These are phyloP conservation scores for Quercus berberidifolia DNA, from an alignment of 306 rosid genomes.

Conservation along the genomic window DNA sequence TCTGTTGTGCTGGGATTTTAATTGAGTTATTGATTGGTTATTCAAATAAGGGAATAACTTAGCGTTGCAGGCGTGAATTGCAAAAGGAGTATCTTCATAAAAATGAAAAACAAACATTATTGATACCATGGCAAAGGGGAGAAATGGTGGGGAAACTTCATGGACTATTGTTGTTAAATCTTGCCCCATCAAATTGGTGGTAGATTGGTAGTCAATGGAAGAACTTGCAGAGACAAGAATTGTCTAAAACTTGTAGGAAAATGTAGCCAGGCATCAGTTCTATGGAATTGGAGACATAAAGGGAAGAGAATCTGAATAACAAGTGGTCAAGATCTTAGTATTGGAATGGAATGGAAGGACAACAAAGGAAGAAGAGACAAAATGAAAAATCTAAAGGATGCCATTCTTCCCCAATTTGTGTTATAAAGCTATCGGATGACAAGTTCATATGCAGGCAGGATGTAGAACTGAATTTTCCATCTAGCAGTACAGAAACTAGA, in stretches of 20 bases:
- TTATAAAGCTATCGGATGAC: too few species aligned
- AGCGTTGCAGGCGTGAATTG: not conserved
- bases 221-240: not conserved
- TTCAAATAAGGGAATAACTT: not conserved
- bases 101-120: not conserved
- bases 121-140: not conserved
- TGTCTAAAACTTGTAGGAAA: not conserved
- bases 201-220: not conserved
- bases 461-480: too few species aligned
- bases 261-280: not conserved
- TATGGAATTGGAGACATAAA: not conserved
- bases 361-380: not conserved
- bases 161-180: not conserved
- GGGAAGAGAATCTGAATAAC: not conserved
- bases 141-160: not conserved
- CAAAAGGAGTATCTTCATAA: not conserved
- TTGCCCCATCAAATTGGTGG: not conserved
- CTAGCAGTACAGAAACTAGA: too few species aligned
- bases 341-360: not conserved
- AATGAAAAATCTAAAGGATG: not conserved
- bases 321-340: not conserved
- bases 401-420: too few species aligned
- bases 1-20: not conserved
- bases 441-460: too few species aligned
- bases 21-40: not conserved